Evolutionary conservation across 2,329 filamentous ascomycete genomes (phyloP), one percentile per base, ranked within the genome.

Genomic region (Intubia oerlemansii): DNA sequence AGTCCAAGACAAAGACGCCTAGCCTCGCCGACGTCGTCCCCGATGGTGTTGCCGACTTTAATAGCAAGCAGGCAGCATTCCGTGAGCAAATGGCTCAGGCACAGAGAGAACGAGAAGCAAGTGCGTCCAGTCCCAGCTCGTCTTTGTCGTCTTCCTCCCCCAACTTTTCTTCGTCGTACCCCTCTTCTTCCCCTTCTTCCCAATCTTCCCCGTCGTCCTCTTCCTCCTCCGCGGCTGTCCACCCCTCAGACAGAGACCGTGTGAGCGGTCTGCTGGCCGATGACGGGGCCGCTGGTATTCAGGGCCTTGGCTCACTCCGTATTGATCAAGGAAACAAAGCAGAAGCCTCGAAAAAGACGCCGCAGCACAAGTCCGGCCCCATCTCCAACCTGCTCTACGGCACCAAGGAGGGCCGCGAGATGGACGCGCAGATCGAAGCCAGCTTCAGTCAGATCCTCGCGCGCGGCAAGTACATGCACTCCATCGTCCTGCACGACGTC

Each of bases 401-500:
- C 44, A 98, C 88, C 10, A 82, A 88, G 45, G 85, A 95, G 53
- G 88, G 84, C 18, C 72, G 84, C 36, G 78, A 92, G 55, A 68
- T 93, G 48, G 88, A 98, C 45, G 77, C 79, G 38, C 85, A 95
- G 54, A 85, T 98, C 45, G 82, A 95, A 56, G 73, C 84, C 33
- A 90, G 79, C 47, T 98, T 95, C 56, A 90, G 79, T 29, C 84
- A 93, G 51, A 79, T 95, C 25, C 60, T 98, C 25, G 88, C 88
- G 15, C 68, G 88, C 39, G 88, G 88, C 46, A 98, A 98, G 57
- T 98, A 98, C 45, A 84, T 98, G 31, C 88, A 98, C 53, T 90
- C 82, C 26, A 93, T 98, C 49, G 82, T 92, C 34, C 81, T 92
- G 46, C 88, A 98, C 57, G 69, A 90, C 36, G 88, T 98, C 39